These are phyloP conservation scores for Colletotrichum endophyticum DNA, from an alignment of 2,329 filamentous ascomycete species.

Conservation along the genomic window DNA sequence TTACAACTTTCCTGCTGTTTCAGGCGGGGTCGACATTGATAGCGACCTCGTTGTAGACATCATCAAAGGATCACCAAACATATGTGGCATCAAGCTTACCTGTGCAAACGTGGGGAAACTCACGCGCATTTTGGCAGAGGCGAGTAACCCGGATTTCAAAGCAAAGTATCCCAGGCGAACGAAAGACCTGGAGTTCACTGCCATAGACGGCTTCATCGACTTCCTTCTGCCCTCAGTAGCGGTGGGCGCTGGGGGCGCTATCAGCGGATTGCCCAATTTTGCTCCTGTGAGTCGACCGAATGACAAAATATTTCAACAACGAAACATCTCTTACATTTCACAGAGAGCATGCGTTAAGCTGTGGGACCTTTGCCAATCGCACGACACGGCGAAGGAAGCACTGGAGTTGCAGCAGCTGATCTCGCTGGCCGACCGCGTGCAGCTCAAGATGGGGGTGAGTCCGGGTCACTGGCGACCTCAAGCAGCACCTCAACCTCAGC, in stretches of 20 bases:
- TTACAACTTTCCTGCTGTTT: background rate
- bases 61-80: constrained; percentile 51
- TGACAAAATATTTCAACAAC: background rate
- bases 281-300: background rate
- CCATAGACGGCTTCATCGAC: constrained; percentile 31
- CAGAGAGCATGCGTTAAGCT: background rate
- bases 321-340: background rate
- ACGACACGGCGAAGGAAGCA: background rate
- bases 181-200: constrained; percentile 24
- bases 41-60: constrained; percentile 63
- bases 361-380: background rate
- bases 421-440: background rate
- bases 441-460: background rate
- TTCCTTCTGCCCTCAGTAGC: constrained; percentile 29
- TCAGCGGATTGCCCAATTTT: background rate
- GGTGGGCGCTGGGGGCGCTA: constrained; percentile 7
- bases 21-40: constrained; percentile 61
- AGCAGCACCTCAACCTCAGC: background rate
- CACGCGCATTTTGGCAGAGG: background rate
- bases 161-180: background rate
- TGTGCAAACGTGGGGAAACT: constrained; percentile 43
- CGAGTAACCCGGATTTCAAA: background rate
- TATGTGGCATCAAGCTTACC: constrained; percentile 72
- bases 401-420: background rate
- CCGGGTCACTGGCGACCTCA: background rate